Evolutionary conservation across 1,139 yeast species (phyloP).

Genomic region (Blastobotrys persicus): DNA sequence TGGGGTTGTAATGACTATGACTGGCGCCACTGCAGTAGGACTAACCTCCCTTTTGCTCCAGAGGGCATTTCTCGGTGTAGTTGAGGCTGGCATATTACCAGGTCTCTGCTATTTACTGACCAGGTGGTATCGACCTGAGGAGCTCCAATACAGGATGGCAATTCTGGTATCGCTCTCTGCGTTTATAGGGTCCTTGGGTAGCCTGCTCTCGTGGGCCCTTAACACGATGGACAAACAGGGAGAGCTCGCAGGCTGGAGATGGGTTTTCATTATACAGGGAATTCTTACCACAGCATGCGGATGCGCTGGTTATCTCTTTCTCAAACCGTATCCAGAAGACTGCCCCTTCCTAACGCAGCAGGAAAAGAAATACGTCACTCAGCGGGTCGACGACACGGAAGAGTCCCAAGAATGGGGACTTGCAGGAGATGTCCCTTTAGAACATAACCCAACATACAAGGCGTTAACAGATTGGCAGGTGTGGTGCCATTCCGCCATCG

Average conservation of each 20-base stretch:
- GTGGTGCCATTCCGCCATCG: conserved; percentile 25
- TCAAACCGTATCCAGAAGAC: conserved; percentile 51
- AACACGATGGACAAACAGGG: conserved; percentile 31
- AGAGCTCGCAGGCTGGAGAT: conserved; percentile 52
- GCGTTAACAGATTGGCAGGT: conserved; percentile 37
- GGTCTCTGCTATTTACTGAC: conserved; percentile 32
- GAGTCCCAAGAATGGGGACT: conserved; percentile 19
- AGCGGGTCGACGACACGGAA: conserved; percentile 43
- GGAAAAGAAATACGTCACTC: conserved; percentile 47
- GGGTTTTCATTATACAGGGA: conserved; percentile 60
- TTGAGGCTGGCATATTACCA: conserved; percentile 64
- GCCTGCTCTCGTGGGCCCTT: conserved; percentile 42
- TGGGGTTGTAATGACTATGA: conserved; percentile 57
- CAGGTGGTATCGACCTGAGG: conserved; percentile 36
- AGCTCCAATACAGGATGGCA: conserved; percentile 51
- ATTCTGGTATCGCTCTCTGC: conserved; percentile 48
- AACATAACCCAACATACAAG: conserved; percentile 29
- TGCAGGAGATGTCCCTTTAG: conserved; percentile 13
- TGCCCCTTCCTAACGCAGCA: conserved; percentile 48
- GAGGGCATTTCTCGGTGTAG: conserved; percentile 56
- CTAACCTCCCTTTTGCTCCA: conserved; percentile 55
- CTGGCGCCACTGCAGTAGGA: conserved; percentile 50
- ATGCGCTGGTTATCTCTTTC: conserved; percentile 44
- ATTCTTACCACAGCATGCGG: conserved; percentile 51
- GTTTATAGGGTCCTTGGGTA: conserved; percentile 39